These are phyloP conservation scores for Przewalskia tangutica DNA, from an alignment of 257 asterid genomes.

Conservation along the genomic window DNA sequence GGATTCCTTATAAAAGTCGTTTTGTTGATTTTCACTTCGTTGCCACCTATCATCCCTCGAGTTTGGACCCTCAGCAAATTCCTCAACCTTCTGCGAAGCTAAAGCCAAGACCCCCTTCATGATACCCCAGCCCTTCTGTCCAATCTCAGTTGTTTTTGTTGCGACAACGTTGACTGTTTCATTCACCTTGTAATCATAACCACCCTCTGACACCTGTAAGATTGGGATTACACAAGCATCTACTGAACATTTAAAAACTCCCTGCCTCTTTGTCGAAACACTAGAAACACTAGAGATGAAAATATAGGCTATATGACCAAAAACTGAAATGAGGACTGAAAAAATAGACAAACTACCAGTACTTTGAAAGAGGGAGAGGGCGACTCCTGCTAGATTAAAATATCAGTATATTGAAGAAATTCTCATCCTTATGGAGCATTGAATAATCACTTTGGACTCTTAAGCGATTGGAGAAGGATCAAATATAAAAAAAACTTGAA, in stretches of 20 bases:
- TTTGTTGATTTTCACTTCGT: conserved; percentile 31
- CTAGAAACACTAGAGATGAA: background rate
- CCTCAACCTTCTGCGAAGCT: conserved; percentile 95
- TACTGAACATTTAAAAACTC: background rate
- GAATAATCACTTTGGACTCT: background rate
- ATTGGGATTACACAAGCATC: background rate
- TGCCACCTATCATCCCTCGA: conserved; percentile 58
- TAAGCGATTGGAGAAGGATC: conserved; percentile 1
- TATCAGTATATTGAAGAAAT: background rate
- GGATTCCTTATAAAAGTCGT: conserved; percentile 45
- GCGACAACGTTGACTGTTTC: conserved; percentile 77
- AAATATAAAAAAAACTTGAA: background rate
- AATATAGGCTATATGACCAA: background rate
- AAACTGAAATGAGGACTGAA: no score
- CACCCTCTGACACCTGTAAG: conserved; percentile 74
- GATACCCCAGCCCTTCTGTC: conserved; percentile 86
- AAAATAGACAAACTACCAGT: no score
- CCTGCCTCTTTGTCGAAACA: background rate
- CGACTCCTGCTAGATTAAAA: background rate
- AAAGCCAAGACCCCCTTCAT: conserved; percentile 85
- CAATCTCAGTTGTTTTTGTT: conserved; percentile 75
- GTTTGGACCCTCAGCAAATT: conserved; percentile 42
- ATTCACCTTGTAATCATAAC: conserved; percentile 72
- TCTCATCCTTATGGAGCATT: background rate
- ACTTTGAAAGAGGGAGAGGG: background rate